Base-by-base conservation (phyloP, 495 filamentous ascomycete species). In the Aspergillus indologenus region DNA sequence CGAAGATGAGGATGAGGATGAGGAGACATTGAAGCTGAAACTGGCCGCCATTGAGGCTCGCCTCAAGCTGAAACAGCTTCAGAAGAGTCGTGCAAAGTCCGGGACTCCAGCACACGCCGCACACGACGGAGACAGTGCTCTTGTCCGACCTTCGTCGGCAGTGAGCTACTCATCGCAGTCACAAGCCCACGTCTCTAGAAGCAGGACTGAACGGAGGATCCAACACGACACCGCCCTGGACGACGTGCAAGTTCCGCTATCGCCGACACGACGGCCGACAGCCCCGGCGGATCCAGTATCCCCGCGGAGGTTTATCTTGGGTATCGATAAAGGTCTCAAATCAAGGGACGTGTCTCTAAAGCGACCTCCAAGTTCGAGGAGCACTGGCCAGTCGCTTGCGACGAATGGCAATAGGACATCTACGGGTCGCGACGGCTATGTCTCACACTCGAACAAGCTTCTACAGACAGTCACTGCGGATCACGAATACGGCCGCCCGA, bases 301-400 rank as follows among this genome's bases (percentile, higher is more conserved):
- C 5, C 94, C 94, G 11, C 84, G 87, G 22, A 81, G 95, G 60
- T 83, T 91, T 20, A 66, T 91, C 11, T 72, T 98, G 12, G 94
- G 95, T 2, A 95, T 98, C 47, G 92, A 96, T 68, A 95, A 94
- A 67, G 91, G 91, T 1, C 78, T 90, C 44, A 88, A 80, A 60
- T 92, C 88, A 6, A 83, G 81, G 43, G 91, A 96, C 67, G 82
- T 98, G 43, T 97, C 93, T 4, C 72, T 98, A 26, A 91, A 88
- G 67, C 80, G 90, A 60, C 86, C 90, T 0, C 83, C 88, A 26
- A 76, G 65, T 51, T 63, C 64, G 26, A 71, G 58, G 53, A 29
- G 46, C 3, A 54, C 56, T 5, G 34, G 61, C 22, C 68, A 67
- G 22, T 71, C 65, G 34, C 5, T 2, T 40, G 34, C 34, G 56